These are phyloP conservation scores for Fonsecaea nubica DNA, from an alignment of 2,329 filamentous ascomycete genomes.

Conservation along the genomic window DNA sequence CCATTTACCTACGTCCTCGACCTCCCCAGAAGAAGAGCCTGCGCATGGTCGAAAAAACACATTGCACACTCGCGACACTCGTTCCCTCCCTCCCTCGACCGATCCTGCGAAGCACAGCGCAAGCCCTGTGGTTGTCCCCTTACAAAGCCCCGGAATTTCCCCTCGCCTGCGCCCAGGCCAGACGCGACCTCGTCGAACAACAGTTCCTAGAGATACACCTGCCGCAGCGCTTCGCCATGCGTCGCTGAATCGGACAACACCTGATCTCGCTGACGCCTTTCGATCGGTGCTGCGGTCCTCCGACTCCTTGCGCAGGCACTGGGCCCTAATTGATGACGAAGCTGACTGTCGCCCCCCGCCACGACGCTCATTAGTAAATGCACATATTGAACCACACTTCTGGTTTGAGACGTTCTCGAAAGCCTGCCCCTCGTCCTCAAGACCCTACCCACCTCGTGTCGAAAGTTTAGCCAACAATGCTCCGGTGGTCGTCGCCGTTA, in stretches of 20 bases:
- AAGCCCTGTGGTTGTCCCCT: background rate
- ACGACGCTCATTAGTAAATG: slow-evolving; percentile 11
- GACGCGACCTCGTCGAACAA: background rate
- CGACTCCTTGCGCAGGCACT: slow-evolving; percentile 6
- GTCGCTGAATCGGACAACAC: background rate
- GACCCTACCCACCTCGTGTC: background rate
- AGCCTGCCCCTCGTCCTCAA: background rate
- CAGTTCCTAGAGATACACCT: background rate
- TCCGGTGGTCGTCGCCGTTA: slow-evolving; percentile 22
- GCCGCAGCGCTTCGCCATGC: background rate
- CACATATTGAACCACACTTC: slow-evolving; percentile 9
- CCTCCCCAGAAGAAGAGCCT: background rate
- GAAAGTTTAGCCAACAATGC: slow-evolving; percentile 24
- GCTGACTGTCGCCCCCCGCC: slow-evolving; percentile 26
- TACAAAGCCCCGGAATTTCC: background rate
- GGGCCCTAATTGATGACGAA: slow-evolving; percentile 26
- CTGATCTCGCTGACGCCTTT: background rate
- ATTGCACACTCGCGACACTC: background rate
- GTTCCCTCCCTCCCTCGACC: background rate
- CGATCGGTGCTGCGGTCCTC: background rate
- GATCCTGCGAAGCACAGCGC: background rate
- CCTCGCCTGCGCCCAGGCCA: background rate
- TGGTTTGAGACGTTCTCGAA: background rate
- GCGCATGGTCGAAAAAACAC: background rate
- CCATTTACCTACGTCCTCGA: slow-evolving; percentile 13